A percentile compares a stretch with the other conserved stretches of the same genome.
phyloP scores from a whole-genome alignment of 1,284 basidiomycete genomes.

The Apiotrichum akiyoshidainum region DNA sequence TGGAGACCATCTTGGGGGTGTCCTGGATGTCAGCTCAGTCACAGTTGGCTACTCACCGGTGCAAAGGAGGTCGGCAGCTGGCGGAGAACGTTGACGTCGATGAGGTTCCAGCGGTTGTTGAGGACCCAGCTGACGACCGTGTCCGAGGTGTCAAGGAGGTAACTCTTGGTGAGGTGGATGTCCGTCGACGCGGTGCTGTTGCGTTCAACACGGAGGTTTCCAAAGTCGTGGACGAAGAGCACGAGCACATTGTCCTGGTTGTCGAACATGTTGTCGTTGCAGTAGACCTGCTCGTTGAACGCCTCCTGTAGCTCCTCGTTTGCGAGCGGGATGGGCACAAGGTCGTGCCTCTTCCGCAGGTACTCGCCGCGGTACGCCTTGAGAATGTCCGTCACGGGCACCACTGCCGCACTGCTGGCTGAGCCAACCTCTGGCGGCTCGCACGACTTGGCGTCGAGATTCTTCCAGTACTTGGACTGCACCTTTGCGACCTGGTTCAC shows the following conservation, averaged over 20 bases:
- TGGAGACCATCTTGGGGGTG: conserved; percentile 29
- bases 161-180: conserved; percentile 71
- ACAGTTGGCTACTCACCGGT: conserved; percentile 15
- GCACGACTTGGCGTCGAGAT: conserved; percentile 69
- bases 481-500: conserved; percentile 79
- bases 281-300: conserved; percentile 76
- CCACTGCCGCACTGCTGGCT: conserved; percentile 20
- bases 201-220: conserved; percentile 76
- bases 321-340: conserved; percentile 77
- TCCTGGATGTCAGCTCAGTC: conserved; percentile 16
- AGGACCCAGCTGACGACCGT: conserved; percentile 73
- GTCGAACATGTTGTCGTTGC: conserved; percentile 56
- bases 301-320: conserved; percentile 62
- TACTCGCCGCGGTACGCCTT: conserved; percentile 79
- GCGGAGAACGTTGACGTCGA: conserved; percentile 83
- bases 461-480: conserved; percentile 89
- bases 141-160: conserved; percentile 80
- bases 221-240: conserved; percentile 86
- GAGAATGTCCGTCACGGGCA: conserved; percentile 62
- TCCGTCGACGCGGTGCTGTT: conserved; percentile 69
- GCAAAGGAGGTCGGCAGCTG: conserved; percentile 56
- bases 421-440: conserved; percentile 60
- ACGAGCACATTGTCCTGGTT: conserved; percentile 59
- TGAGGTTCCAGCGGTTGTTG: conserved; percentile 61
- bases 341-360: conserved; percentile 65